These are phyloP conservation scores for Talaromyces sp. DNA, from an alignment of 2,329 filamentous ascomycete genomes.

Conservation along the genomic window DNA sequence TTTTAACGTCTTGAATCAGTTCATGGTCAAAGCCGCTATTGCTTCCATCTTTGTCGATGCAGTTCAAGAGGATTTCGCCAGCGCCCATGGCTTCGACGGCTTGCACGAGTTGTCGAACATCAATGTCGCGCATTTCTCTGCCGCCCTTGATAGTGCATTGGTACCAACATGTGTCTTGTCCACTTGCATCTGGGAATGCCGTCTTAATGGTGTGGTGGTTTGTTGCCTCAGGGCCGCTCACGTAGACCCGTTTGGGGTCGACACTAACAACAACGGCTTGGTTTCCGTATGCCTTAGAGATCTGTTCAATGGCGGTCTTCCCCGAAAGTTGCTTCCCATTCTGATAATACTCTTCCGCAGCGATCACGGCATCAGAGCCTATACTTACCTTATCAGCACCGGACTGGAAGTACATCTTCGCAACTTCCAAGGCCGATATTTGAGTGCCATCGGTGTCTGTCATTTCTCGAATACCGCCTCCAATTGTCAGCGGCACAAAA, in stretches of 20 bases:
- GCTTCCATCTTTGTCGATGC: constrained; percentile 94
- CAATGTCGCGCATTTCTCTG: constrained; percentile 87
- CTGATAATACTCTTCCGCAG: constrained; percentile 85
- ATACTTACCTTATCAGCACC: constrained; percentile 98
- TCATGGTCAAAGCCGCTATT: constrained; percentile 94
- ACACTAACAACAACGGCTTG: constrained; percentile 96
- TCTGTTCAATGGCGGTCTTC: constrained; percentile 90
- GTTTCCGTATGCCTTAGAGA: constrained; percentile 87
- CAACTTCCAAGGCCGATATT: constrained; percentile 87
- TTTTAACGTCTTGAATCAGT: constrained; percentile 83
- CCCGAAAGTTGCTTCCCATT: constrained; percentile 67
- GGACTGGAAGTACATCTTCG: constrained; percentile 94
- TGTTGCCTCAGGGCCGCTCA: constrained; percentile 65
- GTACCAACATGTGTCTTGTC: constrained; percentile 88
- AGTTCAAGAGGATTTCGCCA: constrained; percentile 93
- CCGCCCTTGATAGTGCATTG: constrained; percentile 96
- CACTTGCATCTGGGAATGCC: constrained; percentile 64
- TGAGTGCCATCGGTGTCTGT: constrained; percentile 81
- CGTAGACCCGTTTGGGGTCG: constrained; percentile 88
- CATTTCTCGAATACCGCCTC: constrained; percentile 91
- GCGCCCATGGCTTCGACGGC: constrained; percentile 95
- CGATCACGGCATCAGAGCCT: constrained; percentile 87
- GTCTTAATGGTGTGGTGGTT: constrained; percentile 75
- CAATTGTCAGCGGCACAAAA: constrained; percentile 93
- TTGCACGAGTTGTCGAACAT: constrained; percentile 80